Conservation (phyloP, 371 early-diverging fungal genomes). For the Apophysomyces sp. region DNA sequence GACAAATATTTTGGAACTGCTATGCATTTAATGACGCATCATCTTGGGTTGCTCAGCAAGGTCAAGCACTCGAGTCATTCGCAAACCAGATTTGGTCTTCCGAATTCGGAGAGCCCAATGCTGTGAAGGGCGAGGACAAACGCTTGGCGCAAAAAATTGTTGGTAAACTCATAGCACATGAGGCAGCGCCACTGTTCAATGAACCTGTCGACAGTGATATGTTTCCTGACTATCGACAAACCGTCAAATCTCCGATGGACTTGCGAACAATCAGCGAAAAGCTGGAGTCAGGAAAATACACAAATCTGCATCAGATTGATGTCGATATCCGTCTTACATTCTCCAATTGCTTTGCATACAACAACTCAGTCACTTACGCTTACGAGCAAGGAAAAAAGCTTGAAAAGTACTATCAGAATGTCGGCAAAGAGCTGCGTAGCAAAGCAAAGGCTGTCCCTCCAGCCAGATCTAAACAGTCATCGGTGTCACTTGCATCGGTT, state of each 20-base stretch:
- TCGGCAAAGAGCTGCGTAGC: conserved; percentile 53
- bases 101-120: conserved; percentile 39
- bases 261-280: conserved; percentile 85
- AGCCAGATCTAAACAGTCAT: neutral
- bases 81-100: conserved; percentile 43
- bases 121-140: conserved; percentile 36
- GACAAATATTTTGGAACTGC: conserved; percentile 86
- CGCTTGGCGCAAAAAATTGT: conserved; percentile 36
- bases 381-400: conserved; percentile 73
- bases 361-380: conserved; percentile 78
- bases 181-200: conserved; percentile 57
- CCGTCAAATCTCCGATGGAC: conserved; percentile 97
- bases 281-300: conserved; percentile 64
- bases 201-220: conserved; percentile 91
- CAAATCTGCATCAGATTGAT: conserved; percentile 44
- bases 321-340: conserved; percentile 69
- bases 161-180: conserved; percentile 35
- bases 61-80: conserved; percentile 31
- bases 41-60: conserved; percentile 46
- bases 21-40: conserved; percentile 86
- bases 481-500: neutral
- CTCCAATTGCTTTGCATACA: conserved; percentile 91
- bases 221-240: conserved; percentile 83
- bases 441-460: conserved; percentile 8
- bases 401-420: conserved; percentile 56